phyloP scores from a whole-genome alignment of 805 yeast species.

The Schizosaccharomyces osmophilus region DNA sequence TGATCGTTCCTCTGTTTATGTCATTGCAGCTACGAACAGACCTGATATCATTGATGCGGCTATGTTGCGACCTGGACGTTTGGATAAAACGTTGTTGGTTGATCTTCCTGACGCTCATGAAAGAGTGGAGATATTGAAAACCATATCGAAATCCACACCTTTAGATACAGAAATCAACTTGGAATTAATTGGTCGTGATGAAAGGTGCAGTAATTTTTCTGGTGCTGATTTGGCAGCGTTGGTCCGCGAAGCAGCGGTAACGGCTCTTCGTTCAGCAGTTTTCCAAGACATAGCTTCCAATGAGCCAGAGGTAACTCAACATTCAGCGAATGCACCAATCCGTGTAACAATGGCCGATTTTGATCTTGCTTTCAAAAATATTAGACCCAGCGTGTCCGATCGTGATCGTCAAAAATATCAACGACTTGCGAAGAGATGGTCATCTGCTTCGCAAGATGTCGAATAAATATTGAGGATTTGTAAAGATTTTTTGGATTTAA shows the following conservation, averaged over 20 bases:
- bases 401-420: slow-evolving; percentile 11
- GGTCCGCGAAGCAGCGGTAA: slow-evolving; percentile 81
- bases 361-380: slow-evolving; percentile 39
- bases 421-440: slow-evolving; percentile 5
- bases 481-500: not conserved
- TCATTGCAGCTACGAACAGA: slow-evolving; percentile 84
- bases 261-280: slow-evolving; percentile 42
- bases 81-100: slow-evolving; percentile 77
- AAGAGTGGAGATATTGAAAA: slow-evolving; percentile 55
- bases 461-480: not conserved
- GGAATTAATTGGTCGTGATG: slow-evolving; percentile 38
- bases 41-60: slow-evolving; percentile 98
- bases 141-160: slow-evolving; percentile 50
- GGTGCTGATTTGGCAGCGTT: slow-evolving; percentile 91
- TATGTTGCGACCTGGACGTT: slow-evolving; percentile 87
- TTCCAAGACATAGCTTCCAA: slow-evolving; percentile 17
- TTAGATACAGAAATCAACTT: slow-evolving; percentile 38
- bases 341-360: slow-evolving; percentile 46
- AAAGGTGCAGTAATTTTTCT: slow-evolving; percentile 64
- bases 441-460: not conserved
- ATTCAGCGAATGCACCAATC: slow-evolving; percentile 14
- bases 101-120: slow-evolving; percentile 67
- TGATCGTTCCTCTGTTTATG: slow-evolving; percentile 79
- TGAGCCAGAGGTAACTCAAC: not conserved
- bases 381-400: slow-evolving; percentile 80